Conservation (phyloP, 2,329 filamentous ascomycete genomes). For the Amylocarpus encephaloides region DNA sequence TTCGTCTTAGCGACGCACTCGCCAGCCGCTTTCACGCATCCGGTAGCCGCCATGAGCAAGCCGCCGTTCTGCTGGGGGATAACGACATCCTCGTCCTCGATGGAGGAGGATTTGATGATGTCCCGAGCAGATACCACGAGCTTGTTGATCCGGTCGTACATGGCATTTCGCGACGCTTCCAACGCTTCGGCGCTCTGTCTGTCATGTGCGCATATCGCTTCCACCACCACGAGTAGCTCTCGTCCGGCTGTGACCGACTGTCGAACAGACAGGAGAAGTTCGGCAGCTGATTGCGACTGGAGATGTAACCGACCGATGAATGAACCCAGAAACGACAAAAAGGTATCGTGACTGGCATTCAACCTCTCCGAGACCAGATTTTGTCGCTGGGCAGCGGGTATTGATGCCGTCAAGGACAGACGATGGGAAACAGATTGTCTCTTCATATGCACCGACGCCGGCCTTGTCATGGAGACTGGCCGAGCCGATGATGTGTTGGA, state of each 20-base stretch:
- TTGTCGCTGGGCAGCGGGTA: conserved; percentile 54
- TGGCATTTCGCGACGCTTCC: conserved; percentile 61
- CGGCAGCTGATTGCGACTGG: conserved; percentile 82
- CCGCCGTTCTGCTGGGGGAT: conserved; percentile 74
- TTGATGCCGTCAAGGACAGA: conserved; percentile 66
- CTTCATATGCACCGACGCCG: conserved; percentile 22
- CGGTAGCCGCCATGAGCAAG: conserved; percentile 72
- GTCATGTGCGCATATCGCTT: conserved; percentile 75
- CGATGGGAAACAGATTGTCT: conserved; percentile 51
- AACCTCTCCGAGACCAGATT: conserved; percentile 81
- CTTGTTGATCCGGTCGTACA: conserved; percentile 75
- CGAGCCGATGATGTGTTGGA: conserved; percentile 18
- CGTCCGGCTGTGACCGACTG: conserved; percentile 78
- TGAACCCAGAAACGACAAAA: conserved; percentile 83
- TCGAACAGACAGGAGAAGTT: conserved; percentile 75
- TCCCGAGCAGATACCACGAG: conserved; percentile 77
- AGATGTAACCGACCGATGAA: conserved; percentile 87
- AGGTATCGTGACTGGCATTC: conserved; percentile 74
- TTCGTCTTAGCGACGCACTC: conserved; percentile 87
- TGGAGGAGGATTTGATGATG: conserved; percentile 63
- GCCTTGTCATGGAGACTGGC: conserved; percentile 23
- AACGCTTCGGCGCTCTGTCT: conserved; percentile 60
- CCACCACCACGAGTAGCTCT: conserved; percentile 70
- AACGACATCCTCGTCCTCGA: conserved; percentile 65
- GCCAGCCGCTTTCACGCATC: conserved; percentile 82